phyloP scores from a whole-genome alignment of 1,284 basidiomycete genomes.

The Cutaneotrichosporon curvatum region DNA sequence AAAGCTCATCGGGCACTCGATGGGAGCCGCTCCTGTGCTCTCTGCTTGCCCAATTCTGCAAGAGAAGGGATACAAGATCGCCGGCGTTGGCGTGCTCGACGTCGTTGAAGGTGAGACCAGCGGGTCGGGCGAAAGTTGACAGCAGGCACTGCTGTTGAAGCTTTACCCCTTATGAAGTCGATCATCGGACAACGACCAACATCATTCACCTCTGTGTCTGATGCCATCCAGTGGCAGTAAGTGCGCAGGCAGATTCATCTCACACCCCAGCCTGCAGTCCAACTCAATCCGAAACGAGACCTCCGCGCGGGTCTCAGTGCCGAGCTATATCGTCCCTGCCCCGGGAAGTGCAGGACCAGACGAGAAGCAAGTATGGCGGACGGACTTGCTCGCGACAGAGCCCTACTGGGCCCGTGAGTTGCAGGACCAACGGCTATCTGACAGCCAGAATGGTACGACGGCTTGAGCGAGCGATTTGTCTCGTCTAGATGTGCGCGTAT shows the following conservation, averaged over 20 bases:
- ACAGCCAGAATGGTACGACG: constrained; percentile 77
- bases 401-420: constrained; percentile 78
- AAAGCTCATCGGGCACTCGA: constrained; percentile 81
- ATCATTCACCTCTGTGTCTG: constrained; percentile 72
- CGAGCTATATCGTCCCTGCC: constrained; percentile 59
- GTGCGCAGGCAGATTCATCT: constrained; percentile 38
- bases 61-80: constrained; percentile 60
- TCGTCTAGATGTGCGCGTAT: constrained; percentile 69
- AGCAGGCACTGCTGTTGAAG: constrained; percentile 84
- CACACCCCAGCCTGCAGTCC: constrained; percentile 56
- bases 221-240: constrained; percentile 92
- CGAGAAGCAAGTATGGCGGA: constrained; percentile 60
- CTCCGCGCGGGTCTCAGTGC: constrained; percentile 79
- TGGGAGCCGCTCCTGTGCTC: constrained; percentile 84
- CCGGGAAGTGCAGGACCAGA: constrained; percentile 27
- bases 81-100: constrained; percentile 83
- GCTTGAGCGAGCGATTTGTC: constrained; percentile 72
- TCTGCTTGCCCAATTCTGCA: constrained; percentile 62
- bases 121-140: constrained; percentile 1
- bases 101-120: constrained; percentile 76
- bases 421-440: not conserved
- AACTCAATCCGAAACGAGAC: constrained; percentile 68
- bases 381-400: constrained; percentile 73
- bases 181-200: constrained; percentile 79
- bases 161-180: constrained; percentile 80